Evolutionary conservation across 345 rosid genomes (phyloP).

Genomic region (Linum lewisii): DNA sequence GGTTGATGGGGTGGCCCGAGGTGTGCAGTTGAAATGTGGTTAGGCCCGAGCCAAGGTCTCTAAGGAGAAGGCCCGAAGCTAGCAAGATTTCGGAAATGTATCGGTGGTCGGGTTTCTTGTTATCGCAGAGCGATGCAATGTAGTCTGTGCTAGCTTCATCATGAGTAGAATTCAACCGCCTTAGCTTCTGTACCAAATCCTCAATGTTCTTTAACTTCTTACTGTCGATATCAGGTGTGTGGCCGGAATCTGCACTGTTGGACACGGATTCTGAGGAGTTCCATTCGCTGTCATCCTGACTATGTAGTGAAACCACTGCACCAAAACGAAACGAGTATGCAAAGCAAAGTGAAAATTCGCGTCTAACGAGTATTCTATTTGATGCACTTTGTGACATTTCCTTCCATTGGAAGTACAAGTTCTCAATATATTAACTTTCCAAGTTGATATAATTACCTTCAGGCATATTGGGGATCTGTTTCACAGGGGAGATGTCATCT

Average conservation of each 20-base stretch:
- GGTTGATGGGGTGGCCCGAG: conserved; percentile 86
- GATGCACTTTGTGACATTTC: too few relatives aligned
- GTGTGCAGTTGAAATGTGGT: conserved; percentile 68
- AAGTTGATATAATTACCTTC: conserved; percentile 28
- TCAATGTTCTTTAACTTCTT: conserved; percentile 82
- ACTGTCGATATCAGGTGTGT: conserved; percentile 54
- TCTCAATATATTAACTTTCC: too few relatives aligned
- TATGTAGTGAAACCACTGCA: conserved; percentile 20
- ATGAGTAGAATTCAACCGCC: conserved; percentile 66
- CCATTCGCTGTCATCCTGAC: conserved; percentile 38
- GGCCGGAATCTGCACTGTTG: conserved; percentile 26
- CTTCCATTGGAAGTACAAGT: too few relatives aligned
- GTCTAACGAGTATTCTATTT: neutral
- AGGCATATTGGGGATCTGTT: conserved; percentile 23
- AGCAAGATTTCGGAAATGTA: conserved; percentile 86
- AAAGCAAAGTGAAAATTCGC: conserved; percentile 20
- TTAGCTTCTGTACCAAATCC: conserved; percentile 83
- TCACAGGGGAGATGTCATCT: conserved; percentile 54
- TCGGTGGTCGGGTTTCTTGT: conserved; percentile 74
- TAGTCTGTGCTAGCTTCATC: conserved; percentile 88
- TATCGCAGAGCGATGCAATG: conserved; percentile 87
- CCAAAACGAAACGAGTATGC: conserved; percentile 27
- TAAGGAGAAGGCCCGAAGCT: conserved; percentile 90
- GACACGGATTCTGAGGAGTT: conserved; percentile 30
- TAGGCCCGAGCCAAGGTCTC: conserved; percentile 55